Evolutionary conservation across 2,329 filamentous ascomycete genomes (phyloP).

Genomic region (Colletotrichum sp.): DNA sequence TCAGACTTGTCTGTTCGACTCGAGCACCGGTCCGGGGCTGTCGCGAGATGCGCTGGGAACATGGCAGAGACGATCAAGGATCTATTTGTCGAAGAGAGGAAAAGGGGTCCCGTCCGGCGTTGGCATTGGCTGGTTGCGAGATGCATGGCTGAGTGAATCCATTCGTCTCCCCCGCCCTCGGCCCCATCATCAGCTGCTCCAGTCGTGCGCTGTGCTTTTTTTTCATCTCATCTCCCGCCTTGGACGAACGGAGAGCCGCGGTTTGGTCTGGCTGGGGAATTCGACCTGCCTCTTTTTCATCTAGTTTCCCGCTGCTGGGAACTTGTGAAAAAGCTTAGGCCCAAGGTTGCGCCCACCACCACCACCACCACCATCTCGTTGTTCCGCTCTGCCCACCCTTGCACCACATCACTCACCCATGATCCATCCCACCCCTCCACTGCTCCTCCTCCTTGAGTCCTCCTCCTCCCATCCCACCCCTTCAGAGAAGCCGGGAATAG

Average conservation of each 20-base stretch:
- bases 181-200: background rate
- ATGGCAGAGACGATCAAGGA: background rate
- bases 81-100: background rate
- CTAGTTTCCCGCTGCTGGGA: background rate
- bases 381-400: background rate
- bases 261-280: background rate
- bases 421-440: background rate
- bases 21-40: background rate
- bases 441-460: background rate
- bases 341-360: background rate
- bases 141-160: background rate
- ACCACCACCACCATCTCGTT: background rate
- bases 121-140: background rate
- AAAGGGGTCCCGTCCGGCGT: background rate
- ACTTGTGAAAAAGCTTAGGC: constrained; percentile 1
- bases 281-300: constrained; percentile 17
- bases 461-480: background rate
- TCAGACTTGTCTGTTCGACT: background rate
- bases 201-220: background rate
- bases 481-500: background rate
- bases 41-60: background rate
- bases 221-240: background rate
- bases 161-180: background rate
- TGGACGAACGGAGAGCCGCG: background rate
- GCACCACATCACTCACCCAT: background rate